These are phyloP conservation scores for Euphorbia pulcherrima DNA, from an alignment of 345 rosid genomes.

Conservation along the genomic window DNA sequence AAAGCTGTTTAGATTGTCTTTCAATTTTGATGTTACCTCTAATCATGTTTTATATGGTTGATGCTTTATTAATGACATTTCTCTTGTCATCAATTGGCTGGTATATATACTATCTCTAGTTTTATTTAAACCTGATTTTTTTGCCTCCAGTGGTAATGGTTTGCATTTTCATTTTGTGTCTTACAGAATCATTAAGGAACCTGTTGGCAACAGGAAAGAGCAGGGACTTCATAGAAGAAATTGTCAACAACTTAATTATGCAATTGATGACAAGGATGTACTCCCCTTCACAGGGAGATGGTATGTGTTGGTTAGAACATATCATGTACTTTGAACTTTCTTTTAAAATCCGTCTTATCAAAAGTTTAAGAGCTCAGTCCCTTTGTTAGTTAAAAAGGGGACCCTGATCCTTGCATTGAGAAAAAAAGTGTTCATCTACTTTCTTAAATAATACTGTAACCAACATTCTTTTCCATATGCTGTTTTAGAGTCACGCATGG, in stretches of 20 bases:
- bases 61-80: neutral
- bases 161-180: neutral
- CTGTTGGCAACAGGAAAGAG: slow-evolving; percentile 45
- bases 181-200: slow-evolving; percentile 57
- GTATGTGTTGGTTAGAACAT: slow-evolving; percentile 28
- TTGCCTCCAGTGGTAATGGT: neutral
- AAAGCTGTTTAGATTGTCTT: neutral
- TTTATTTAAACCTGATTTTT: neutral
- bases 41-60: neutral
- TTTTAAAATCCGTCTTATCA: neutral
- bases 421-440: neutral
- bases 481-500: slow-evolving; percentile 36
- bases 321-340: neutral
- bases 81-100: neutral
- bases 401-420: neutral
- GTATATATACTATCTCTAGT: neutral
- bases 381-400: neutral
- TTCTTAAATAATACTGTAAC: slow-evolving; percentile 6
- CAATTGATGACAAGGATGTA: slow-evolving; percentile 64
- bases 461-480: slow-evolving; percentile 12
- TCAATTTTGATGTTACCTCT: neutral
- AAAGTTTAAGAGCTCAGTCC: neutral
- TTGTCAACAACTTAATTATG: slow-evolving; percentile 46
- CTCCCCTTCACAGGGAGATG: slow-evolving; percentile 41
- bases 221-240: slow-evolving; percentile 53